Evolutionary conservation across 352 stramenopile genomes (phyloP), one percentile per base, ranked within the genome.

Genomic region (Phytophthora pini): DNA sequence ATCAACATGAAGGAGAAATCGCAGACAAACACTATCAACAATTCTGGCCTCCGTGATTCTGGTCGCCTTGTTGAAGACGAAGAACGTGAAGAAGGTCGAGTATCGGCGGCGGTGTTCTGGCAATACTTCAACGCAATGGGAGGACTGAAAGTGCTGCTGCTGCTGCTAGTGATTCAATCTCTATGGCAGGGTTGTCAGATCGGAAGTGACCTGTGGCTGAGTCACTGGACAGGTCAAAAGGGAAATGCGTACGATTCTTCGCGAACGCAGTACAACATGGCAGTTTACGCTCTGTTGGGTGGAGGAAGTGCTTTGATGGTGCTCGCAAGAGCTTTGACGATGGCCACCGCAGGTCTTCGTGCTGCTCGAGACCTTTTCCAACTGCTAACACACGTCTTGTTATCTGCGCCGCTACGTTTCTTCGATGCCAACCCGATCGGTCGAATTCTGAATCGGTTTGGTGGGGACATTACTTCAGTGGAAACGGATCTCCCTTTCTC

Each of bases 371-470:
- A 71, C 22, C 64, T 98, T 6, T 96, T 98, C 65, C 66, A 96
- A 36, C 56, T 80, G 31, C 76, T 98, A 48, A 94, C 89, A 11
- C 59, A 80, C 24, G 80, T 77, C 17, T 79, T 98, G 9, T 57
- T 98, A 22, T 61, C 74, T 47, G 92, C 93, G 15, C 91, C 93
- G 4, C 31, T 34, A 34, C 65, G 80, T 6, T 98, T 98, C 72
- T 98, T 98, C 67, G 91, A 98, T 64, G 84, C 78, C 5, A 97
- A 94, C 56, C 94, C 93, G 5, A 77, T 95, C 22, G 91, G 92
- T 1, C 76, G 91, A 51, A 92, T 98, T 51, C 36, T 98, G 10
- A 97, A 95, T 57, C 81, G 95, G 11, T 98, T 97, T 47, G 71
- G 79, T 36, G 84, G 79, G 9, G 92, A 98, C 60, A 94, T 98